phyloP scores from a whole-genome alignment of 495 filamentous ascomycete genomes.

The Annulohypoxylon maeteangense region DNA sequence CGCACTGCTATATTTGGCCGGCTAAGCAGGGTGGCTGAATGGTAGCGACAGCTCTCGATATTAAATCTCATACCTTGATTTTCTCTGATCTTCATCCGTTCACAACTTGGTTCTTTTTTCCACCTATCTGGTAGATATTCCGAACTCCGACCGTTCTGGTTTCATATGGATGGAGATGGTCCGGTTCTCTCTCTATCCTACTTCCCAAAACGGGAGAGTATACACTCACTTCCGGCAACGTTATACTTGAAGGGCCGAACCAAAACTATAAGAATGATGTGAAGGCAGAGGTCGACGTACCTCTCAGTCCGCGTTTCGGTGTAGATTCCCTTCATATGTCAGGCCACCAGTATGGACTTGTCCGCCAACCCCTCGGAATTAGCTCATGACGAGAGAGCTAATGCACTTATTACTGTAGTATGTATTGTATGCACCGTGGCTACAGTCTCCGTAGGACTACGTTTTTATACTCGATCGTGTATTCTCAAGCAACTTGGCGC shows the following conservation, averaged over 20 bases:
- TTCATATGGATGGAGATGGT: slow-evolving; percentile 41
- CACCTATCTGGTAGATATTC: slow-evolving; percentile 38
- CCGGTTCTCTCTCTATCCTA: slow-evolving; percentile 21
- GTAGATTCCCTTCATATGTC: background rate
- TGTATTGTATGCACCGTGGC: slow-evolving; percentile 48
- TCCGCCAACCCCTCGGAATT: background rate
- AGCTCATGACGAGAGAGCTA: slow-evolving; percentile 33
- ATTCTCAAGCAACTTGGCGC: slow-evolving; percentile 56
- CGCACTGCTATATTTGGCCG: slow-evolving; percentile 30
- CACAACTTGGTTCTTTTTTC: slow-evolving; percentile 21
- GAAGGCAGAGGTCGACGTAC: background rate
- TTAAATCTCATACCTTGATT: slow-evolving; percentile 12
- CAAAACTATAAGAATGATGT: slow-evolving; percentile 8
- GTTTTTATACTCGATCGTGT: slow-evolving; percentile 53
- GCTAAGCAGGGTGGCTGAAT: slow-evolving; percentile 39
- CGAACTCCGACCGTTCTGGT: slow-evolving; percentile 35
- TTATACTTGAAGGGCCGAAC: slow-evolving; percentile 13
- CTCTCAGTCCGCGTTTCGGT: background rate
- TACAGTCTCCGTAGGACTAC: slow-evolving; percentile 48
- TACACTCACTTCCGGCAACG: slow-evolving; percentile 25
- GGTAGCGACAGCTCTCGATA: slow-evolving; percentile 12
- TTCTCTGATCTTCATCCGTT: slow-evolving; percentile 11
- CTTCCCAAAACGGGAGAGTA: slow-evolving; percentile 15
- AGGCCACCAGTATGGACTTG: slow-evolving; percentile 28
- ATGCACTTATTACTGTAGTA: slow-evolving; percentile 36